Base-by-base conservation (phyloP, 176 grass and related monocot species). In the Eleusine indica region DNA sequence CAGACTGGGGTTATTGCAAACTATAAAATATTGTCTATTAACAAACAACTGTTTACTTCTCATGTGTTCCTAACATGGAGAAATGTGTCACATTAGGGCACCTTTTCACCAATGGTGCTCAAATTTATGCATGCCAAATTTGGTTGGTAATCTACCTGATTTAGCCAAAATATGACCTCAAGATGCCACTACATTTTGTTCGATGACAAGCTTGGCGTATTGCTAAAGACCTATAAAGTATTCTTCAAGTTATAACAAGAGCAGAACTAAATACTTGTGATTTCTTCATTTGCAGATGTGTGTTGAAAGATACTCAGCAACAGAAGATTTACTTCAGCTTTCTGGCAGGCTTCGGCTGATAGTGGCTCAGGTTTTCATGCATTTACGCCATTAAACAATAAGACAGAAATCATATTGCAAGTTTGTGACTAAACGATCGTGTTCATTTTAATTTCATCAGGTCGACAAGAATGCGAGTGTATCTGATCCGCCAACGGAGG, bases 321-420 rank as follows among this genome's bases (percentile, higher is more conserved):
- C 88, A 9, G 89, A 87, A 85, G 85, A 93, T 70, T 84, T 96
- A 82, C 48, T 90, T 25, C 96, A 91, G 81, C 87, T 99, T 89
- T 94, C 89, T 77, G 96, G 96, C 37, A 87, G 86, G 46, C 85
- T 99, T 84, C 81, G 62, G 14, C 75, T 99, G 54, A 95, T 99
- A 66, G 86, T 61, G 65, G 82, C 87, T 25, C 93, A 99, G 87
- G 96, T 99, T 89, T 83, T 80, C 21, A 86, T 78, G 60, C 25
- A 75, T 88, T 86, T 54, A 22, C 12, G 66, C 5, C 51, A 28
- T 52, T 79, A 70, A 22, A 30, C 46, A 66, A 79, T 89, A 19
- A 84, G 7, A 17, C 8, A 32, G 57, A 56, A 75, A 70, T 53
- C 1, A 10, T 54, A 51, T 69, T 74, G 19, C 30, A 14, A 35